Evolutionary conservation across 2,329 filamentous ascomycete genomes (phyloP).

Genomic region (Pseudogymnoascus sp.): DNA sequence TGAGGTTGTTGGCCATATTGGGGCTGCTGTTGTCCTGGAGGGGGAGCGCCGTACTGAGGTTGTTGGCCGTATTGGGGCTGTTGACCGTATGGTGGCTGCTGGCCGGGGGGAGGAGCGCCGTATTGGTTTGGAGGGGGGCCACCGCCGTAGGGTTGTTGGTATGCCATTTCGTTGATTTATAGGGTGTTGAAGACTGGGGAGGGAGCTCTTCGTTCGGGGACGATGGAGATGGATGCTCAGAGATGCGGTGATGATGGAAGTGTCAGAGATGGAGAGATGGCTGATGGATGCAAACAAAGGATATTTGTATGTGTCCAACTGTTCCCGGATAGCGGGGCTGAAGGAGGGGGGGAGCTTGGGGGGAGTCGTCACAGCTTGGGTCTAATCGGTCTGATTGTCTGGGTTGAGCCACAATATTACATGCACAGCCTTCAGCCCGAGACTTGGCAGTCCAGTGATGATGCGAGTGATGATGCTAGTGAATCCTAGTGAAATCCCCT

Average conservation of each 20-base stretch:
- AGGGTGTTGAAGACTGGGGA: neutral
- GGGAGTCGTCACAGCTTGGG: neutral
- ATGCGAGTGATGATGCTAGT: too few relatives aligned
- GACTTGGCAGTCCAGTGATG: neutral
- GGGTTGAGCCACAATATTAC: neutral
- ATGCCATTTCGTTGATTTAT: conserved; percentile 13
- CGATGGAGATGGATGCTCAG: neutral
- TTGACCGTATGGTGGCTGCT: conserved; percentile 14
- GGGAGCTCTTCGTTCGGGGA: neutral
- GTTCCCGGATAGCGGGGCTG: neutral
- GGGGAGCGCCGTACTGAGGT: conserved; percentile 13
- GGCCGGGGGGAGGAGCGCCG: conserved; percentile 16
- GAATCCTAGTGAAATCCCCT: neutral
- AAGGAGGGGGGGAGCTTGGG: neutral
- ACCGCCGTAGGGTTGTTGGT: conserved; percentile 16
- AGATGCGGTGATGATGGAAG: neutral
- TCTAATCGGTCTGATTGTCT: neutral
- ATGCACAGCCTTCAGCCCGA: neutral
- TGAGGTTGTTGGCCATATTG: neutral
- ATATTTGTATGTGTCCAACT: neutral
- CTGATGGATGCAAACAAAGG: neutral
- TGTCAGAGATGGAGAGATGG: neutral
- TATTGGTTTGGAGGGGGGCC: conserved; percentile 9
- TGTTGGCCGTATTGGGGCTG: conserved; percentile 10
- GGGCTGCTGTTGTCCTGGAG: conserved; percentile 13